These are phyloP conservation scores for Phylloboletellus chloephorus DNA, from an alignment of 1,284 basidiomycete genomes.

Conservation along the genomic window DNA sequence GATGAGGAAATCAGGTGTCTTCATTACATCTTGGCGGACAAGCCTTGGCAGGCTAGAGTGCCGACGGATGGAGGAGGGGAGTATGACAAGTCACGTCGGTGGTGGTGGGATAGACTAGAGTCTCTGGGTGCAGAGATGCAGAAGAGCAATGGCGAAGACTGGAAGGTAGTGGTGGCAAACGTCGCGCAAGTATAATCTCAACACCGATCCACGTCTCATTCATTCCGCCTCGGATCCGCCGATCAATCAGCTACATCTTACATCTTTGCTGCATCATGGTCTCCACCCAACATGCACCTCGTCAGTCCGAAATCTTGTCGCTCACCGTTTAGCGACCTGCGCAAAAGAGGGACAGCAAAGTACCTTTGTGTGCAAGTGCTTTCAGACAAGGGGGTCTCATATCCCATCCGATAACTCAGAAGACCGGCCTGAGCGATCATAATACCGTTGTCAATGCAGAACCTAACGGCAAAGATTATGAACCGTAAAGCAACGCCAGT, in stretches of 20 bases:
- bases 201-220: background rate
- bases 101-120: conserved; percentile 77
- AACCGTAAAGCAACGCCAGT: background rate
- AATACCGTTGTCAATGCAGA: conserved; percentile 99
- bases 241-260: background rate
- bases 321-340: conserved; percentile 6
- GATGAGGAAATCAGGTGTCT: conserved; percentile 73
- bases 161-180: conserved; percentile 47
- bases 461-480: conserved; percentile 46
- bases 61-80: conserved; percentile 31
- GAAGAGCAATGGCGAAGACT: conserved; percentile 42
- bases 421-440: conserved; percentile 99
- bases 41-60: conserved; percentile 63
- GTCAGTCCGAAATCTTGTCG: conserved; percentile 80
- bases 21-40: conserved; percentile 72
- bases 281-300: conserved; percentile 88
- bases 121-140: conserved; percentile 45
- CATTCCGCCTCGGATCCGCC: background rate
- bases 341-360: conserved; percentile 1
- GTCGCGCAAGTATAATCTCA: conserved; percentile 34
- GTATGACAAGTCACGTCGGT: conserved; percentile 51
- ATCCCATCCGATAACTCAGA: conserved; percentile 90
- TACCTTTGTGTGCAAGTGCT: conserved; percentile 89
- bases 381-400: conserved; percentile 68
- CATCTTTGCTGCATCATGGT: conserved; percentile 34